A percentile compares a stretch with the other conserved stretches of the same genome.
Conservation (phyloP, 768 basidiomycete genomes). For the Mrakia blollopis region DNA sequence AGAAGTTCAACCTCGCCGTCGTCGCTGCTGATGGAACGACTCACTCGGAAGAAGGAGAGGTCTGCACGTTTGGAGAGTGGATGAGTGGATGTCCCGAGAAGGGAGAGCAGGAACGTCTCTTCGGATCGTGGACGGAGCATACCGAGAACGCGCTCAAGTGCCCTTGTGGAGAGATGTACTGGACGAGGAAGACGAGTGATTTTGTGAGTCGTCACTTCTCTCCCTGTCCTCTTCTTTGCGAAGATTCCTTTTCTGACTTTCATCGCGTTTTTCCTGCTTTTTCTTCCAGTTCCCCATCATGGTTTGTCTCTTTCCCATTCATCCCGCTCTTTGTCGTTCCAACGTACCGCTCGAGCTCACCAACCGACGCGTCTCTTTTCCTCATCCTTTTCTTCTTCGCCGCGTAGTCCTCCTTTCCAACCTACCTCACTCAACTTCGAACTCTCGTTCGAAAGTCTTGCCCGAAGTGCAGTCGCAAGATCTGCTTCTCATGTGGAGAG, state of each 20-base stretch:
- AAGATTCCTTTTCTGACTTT: background rate
- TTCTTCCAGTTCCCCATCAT: constrained; percentile 58
- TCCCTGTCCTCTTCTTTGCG: background rate
- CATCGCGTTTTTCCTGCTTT: background rate
- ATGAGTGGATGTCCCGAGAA: constrained; percentile 92
- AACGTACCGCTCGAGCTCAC: constrained; percentile 4
- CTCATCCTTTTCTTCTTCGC: background rate
- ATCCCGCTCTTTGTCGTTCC: too few relatives aligned
- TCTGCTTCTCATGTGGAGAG: constrained; percentile 70
- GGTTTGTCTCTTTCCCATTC: constrained; percentile 46
- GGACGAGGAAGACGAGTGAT: constrained; percentile 63
- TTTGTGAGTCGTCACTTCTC: constrained; percentile 47
- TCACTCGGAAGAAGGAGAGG: constrained; percentile 10
- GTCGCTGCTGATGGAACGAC: background rate
- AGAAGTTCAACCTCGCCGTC: constrained; percentile 48
- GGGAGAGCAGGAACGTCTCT: constrained; percentile 31
- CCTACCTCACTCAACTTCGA: constrained; percentile 63
- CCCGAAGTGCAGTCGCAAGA: constrained; percentile 52
- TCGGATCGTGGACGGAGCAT: constrained; percentile 25
- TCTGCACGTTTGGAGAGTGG: constrained; percentile 62
- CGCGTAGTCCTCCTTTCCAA: constrained; percentile 62
- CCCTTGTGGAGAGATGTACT: constrained; percentile 42
- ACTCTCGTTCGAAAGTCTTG: constrained; percentile 60
- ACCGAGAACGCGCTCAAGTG: constrained; percentile 23
- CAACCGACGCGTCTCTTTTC: constrained; percentile 19